Evolutionary conservation across 352 stramenopile species (phyloP).

Genomic region (Phytophthora ramorum): DNA sequence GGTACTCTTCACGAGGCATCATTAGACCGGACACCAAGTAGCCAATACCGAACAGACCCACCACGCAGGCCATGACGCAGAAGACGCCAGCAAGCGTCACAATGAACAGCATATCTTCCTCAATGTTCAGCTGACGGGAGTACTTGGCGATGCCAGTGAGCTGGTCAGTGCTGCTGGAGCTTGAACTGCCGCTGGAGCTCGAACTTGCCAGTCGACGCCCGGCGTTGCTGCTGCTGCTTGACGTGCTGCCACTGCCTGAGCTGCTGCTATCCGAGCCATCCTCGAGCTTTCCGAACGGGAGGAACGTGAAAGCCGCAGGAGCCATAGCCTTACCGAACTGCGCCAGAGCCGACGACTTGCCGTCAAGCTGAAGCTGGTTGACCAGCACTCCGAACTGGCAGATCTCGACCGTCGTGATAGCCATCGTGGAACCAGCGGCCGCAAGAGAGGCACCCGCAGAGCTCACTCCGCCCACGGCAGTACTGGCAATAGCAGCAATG

Average conservation of each 20-base stretch:
- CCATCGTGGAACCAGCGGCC: constrained; percentile 65
- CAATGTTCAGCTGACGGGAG: constrained; percentile 69
- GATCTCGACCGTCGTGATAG: constrained; percentile 79
- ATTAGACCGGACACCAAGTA: constrained; percentile 65
- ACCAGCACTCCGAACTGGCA: constrained; percentile 83
- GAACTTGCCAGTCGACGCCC: constrained; percentile 43
- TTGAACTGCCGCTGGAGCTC: constrained; percentile 25
- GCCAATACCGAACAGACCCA: constrained; percentile 66
- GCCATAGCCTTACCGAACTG: constrained; percentile 82
- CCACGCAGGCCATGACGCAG: constrained; percentile 71
- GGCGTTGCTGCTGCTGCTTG: constrained; percentile 20
- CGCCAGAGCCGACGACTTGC: constrained; percentile 73
- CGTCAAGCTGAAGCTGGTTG: constrained; percentile 76
- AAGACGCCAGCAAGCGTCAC: constrained; percentile 80
- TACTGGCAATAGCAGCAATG: constrained; percentile 78
- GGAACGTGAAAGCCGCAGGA: constrained; percentile 76
- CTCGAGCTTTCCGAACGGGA: constrained; percentile 73
- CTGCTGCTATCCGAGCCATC: constrained; percentile 35
- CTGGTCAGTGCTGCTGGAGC: constrained; percentile 15
- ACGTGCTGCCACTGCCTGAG: constrained; percentile 25
- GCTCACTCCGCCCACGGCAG: constrained; percentile 48
- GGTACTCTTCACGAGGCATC: constrained; percentile 76
- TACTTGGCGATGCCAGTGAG: constrained; percentile 76
- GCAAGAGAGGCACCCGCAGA: constrained; percentile 55
- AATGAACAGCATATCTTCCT: constrained; percentile 85